These are phyloP conservation scores for Floccularia luteovirens DNA, from an alignment of 768 basidiomycete genomes.

Conservation along the genomic window DNA sequence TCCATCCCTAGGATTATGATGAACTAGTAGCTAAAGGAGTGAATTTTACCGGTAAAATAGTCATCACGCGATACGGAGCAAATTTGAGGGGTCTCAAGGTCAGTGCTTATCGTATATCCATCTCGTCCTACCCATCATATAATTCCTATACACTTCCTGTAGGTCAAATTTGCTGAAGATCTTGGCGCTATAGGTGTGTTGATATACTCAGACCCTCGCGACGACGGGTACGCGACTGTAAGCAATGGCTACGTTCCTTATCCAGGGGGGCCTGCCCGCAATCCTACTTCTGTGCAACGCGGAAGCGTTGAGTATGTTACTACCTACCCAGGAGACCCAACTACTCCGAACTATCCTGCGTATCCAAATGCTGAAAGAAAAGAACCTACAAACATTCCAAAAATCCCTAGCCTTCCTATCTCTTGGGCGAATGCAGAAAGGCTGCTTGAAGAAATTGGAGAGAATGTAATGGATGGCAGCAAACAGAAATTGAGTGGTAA, in stretches of 20 bases:
- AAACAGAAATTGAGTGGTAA: slow-evolving; percentile 36
- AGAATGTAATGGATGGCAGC: slow-evolving; percentile 19
- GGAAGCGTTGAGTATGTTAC: slow-evolving; percentile 75
- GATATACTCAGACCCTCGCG: slow-evolving; percentile 81
- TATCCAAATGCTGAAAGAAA: slow-evolving; percentile 72
- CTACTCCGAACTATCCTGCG: slow-evolving; percentile 83
- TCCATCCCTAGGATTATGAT: slow-evolving; percentile 28
- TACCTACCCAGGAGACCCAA: slow-evolving; percentile 68
- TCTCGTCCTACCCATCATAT: slow-evolving; percentile 4
- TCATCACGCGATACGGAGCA: slow-evolving; percentile 68
- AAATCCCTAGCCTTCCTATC: slow-evolving; percentile 84
- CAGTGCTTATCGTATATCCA: background rate
- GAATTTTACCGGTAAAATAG: slow-evolving; percentile 71
- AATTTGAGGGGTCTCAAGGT: slow-evolving; percentile 86
- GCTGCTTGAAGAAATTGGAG: slow-evolving; percentile 52
- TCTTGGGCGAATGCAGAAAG: slow-evolving; percentile 78
- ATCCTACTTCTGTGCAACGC: slow-evolving; percentile 77
- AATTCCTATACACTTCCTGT: too few relatives aligned
- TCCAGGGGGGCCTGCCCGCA: slow-evolving; percentile 84
- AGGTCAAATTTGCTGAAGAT: slow-evolving; percentile 82
- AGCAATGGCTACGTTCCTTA: slow-evolving; percentile 73
- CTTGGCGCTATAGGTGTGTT: slow-evolving; percentile 71
- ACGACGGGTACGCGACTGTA: slow-evolving; percentile 73
- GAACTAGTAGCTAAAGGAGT: slow-evolving; percentile 56
- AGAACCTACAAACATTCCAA: slow-evolving; percentile 54